Evolutionary conservation across 306 rosid genomes (phyloP), one percentile per base, ranked within the genome.

Genomic region (Rosa persica): DNA sequence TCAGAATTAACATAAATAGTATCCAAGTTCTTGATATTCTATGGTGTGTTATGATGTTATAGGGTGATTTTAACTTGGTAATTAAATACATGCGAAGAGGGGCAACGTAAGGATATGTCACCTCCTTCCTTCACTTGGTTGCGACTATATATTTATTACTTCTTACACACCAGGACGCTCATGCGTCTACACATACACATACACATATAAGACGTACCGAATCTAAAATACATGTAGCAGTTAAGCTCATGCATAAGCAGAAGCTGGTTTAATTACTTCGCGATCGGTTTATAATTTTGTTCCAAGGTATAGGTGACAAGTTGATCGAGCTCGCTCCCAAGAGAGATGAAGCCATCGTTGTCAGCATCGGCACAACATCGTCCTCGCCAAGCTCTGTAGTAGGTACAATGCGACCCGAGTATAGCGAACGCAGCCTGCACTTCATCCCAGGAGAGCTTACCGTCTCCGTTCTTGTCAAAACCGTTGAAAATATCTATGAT

Each of bases 391-490:
- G 82, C 82, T 81, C 70, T 25, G 17, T 4, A 71, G 7, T 8
- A 5, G 25, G 76, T n/a, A 4, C 46, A 16, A 36, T 4, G 13
- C n/a, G 82, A 17, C 12, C 84, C 84, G 4, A 81, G 34, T 10
- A 22, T 2, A 1, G 12, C 16, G 60, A 80, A 84, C 43, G 79
- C 84, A 9, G 55, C 43, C 84, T 55, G 73, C 61, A 84, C 19
- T 70, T 84, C 84, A 5, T 48, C 75, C 84, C 27, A 57, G 6
- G 68, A 64, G 19, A 84, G 77, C 17, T 22, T 64, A 36, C 77
- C 82, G 19, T 84, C 84, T 39, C 80, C 78, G 49, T 80, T 46
- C 51, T 3, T 12, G 75, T 81, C 87, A 23, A 15, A 47, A 5
- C 52, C 60, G 12, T 57, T 70, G 74, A 84, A 84, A 70, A 5